phyloP scores from a whole-genome alignment of 2,329 filamentous ascomycete species.

The Botrytis sinoallii region DNA sequence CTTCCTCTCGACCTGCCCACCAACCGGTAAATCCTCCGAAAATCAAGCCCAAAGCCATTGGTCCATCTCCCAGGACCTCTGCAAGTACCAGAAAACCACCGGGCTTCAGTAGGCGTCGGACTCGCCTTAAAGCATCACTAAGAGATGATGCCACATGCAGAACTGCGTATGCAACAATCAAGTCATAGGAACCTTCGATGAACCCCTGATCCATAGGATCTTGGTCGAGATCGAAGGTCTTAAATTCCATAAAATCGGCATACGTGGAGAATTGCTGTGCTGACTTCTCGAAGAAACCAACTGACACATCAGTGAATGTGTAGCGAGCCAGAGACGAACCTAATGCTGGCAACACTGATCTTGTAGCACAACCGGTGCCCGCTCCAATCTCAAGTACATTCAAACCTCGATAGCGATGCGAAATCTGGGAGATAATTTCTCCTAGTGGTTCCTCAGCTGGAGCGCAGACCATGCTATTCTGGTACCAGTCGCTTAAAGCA shows the following conservation, averaged over 20 bases:
- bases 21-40: slow-evolving; percentile 13
- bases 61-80: not conserved
- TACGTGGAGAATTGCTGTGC: not conserved
- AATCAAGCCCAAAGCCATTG: not conserved
- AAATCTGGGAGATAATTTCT: not conserved
- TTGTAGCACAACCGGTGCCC: not conserved
- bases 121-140: not conserved
- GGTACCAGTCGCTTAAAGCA: not conserved
- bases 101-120: not conserved
- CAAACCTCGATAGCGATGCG: not conserved
- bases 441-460: not conserved
- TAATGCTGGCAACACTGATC: not conserved
- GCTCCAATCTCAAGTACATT: not conserved
- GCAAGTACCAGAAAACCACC: not conserved
- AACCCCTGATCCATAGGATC: not conserved
- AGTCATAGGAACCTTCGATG: not conserved
- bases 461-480: not conserved
- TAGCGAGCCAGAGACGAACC: not conserved
- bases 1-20: slow-evolving; percentile 25
- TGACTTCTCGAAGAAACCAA: not conserved
- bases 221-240: not conserved
- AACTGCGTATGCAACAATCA: not conserved
- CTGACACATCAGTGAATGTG: not conserved
- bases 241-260: not conserved
- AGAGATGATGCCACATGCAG: not conserved